Evolutionary conservation across 805 yeast genomes (phyloP), one percentile per base, ranked within the genome.

Genomic region (Saturnispora quitensis): DNA sequence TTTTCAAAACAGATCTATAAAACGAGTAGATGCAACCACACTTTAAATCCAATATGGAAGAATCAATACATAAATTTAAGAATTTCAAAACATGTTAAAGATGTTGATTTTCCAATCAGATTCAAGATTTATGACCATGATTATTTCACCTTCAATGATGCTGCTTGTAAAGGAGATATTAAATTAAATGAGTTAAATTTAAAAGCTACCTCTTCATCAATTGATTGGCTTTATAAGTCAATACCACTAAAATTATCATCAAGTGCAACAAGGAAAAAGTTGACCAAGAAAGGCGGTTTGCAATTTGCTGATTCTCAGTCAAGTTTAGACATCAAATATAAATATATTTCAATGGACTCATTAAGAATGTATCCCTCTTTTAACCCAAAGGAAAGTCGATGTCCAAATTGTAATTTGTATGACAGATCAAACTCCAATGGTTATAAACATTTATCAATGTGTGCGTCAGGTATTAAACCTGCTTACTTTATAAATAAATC

Each of bases 361-460:
- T 43, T 56, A 12, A 38, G 42, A 17, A 17, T 15, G 13, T 44
- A 43, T 12, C 22, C 35, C 10, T 22, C 44, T n/a, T 56, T 56
- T 10, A 56, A 56, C 42, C 56, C 56, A 5, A 43, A 75, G 47
- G 73, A 86, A 34, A 79, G 81, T 53, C 75, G 75, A 50, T 93
- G 98, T 62, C 98, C 98, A 0, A 73, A 85, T 10, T 93, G 98
- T 67, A 73, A 75, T n/a, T 56, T 56, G 76, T 77, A 57, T 80
- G 84, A 18, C 69, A 84, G 43, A 73, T 74, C 49, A 72, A 74
- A 50, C 74, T 76, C 51, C 83, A 83, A 60, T 62, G 76, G 40
- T 95, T 78, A 88, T n/a, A 81, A 87, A 1, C 99, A 91, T 68
- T 76, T 90, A 50, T 91, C 96, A 0, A 79, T 88, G 2, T 93